These are phyloP conservation scores for Sonneratia caseolaris DNA, from an alignment of 345 rosid genomes.

Conservation along the genomic window DNA sequence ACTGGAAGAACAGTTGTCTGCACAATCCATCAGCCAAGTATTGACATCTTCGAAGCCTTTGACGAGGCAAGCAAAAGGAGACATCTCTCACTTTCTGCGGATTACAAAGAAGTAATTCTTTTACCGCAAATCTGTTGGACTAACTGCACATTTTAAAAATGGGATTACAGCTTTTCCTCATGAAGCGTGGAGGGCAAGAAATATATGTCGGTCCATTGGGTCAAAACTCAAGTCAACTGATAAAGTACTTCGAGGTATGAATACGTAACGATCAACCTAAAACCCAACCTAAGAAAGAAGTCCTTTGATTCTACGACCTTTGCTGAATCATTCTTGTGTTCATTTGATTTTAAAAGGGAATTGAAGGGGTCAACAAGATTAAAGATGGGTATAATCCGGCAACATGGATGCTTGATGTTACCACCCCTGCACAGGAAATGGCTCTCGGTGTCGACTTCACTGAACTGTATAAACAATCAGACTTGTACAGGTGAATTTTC, in stretches of 20 bases:
- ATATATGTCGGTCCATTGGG: slow-evolving; percentile 48
- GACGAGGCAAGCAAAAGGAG: slow-evolving; percentile 10
- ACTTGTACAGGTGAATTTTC: slow-evolving; percentile 5
- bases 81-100: not conserved
- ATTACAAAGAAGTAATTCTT: not conserved
- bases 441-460: slow-evolving; percentile 25
- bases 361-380: slow-evolving; percentile 31
- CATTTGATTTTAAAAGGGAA: slow-evolving; percentile 1
- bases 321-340: too few relatives aligned
- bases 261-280: too few relatives aligned
- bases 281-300: too few relatives aligned
- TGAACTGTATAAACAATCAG: slow-evolving; percentile 22
- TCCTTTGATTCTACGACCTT: too few relatives aligned
- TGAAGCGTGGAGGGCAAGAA: slow-evolving; percentile 46
- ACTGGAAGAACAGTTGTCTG: slow-evolving; percentile 10
- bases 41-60: slow-evolving; percentile 19
- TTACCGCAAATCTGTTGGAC: not conserved
- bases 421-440: slow-evolving; percentile 19
- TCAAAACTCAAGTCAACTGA: slow-evolving; percentile 25
- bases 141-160: not conserved
- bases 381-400: slow-evolving; percentile 40
- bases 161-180: slow-evolving; percentile 27
- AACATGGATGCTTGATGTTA: slow-evolving; percentile 46
- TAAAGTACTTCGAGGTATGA: slow-evolving; percentile 29
- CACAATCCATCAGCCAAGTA: slow-evolving; percentile 11